Evolutionary conservation across 106 monocot species (phyloP), one percentile per base, ranked within the genome.

Genomic region (Acorus calamus): DNA sequence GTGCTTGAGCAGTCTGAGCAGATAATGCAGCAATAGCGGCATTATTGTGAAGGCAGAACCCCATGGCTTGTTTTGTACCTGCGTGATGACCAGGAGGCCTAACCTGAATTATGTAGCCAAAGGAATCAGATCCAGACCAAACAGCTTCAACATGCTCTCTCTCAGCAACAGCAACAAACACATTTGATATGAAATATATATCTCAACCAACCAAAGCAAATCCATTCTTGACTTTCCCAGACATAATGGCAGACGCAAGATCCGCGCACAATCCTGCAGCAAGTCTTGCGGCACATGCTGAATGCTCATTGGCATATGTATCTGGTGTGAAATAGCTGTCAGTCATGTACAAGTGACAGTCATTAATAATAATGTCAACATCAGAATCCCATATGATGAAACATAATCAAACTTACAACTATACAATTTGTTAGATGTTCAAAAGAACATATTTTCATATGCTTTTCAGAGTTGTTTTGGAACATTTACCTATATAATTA

Each of bases 31-130:
- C 92, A 71, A 98, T 75, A 50, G 92, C 98, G 54, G 88, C 92
- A 79, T 98, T 98, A 60, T 98, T 98, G 57, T 98, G 92, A 56
- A 98, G 85, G 66, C 98, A 98, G 54, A 98, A 98, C 7, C 98
- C 98, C 98, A 98, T 98, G 11, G 98, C 91, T 73, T 92, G 85
- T 64, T 81, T 85, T 51, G 83, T 59, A 67, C 88, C 83, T 52
- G 98, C 98, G 81, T 98, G 98, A 88, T 98, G 98, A 46, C 98
- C 98, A 76, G 98, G 98, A 81, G 98, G 98, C 67, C 98, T 92
- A 68, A 98, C 90, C 94, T 96, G 84, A 74, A 60, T 72, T 78
- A 46, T 44, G 66, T 14, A 66, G 50, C 13, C 47, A 2, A 63
- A 13, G 2, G 12, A 72, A 48, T 47, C 55, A 64, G 28, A 42